Percentiles rank a stretch among this genome's conserved stretches.
Evolutionary conservation across 1,139 yeast species (phyloP).

Genomic region (Yamadazyma jaroonii): DNA sequence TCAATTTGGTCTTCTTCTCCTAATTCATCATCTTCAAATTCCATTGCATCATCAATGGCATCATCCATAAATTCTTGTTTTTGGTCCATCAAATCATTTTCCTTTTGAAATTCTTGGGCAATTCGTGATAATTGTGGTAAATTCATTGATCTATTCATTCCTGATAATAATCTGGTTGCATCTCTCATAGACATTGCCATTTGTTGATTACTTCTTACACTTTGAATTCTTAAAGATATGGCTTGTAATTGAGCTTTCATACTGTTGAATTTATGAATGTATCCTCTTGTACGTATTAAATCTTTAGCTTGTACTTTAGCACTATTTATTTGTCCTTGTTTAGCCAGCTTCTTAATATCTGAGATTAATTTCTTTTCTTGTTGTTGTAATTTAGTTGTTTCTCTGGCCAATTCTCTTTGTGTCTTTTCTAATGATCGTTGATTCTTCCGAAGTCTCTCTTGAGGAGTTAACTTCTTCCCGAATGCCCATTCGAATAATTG

Average conservation of each 20-base stretch:
- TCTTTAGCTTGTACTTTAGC: constrained; percentile 96
- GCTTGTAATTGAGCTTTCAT: constrained; percentile 97
- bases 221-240: constrained; percentile 81
- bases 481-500: constrained; percentile 90
- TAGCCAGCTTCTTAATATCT: constrained; percentile 90
- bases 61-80: constrained; percentile 99
- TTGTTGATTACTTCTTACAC: constrained; percentile 90
- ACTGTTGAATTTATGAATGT: constrained; percentile 82
- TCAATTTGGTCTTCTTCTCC: constrained; percentile 86
- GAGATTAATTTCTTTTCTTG: constrained; percentile 86
- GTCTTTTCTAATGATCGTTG: constrained; percentile 94
- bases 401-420: constrained; percentile 88
- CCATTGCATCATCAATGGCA: constrained; percentile 94
- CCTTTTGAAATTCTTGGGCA: constrained; percentile 93
- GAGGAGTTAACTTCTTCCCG: constrained; percentile 92
- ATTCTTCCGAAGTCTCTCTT: constrained; percentile 89
- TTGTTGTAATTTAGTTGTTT: constrained; percentile 75
- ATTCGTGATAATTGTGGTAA: constrained; percentile 84
- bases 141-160: constrained; percentile 89
- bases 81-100: constrained; percentile 96
- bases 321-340: constrained; percentile 82
- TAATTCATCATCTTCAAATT: constrained; percentile 65
- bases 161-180: constrained; percentile 81
- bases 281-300: constrained; percentile 78
- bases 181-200: constrained; percentile 96